phyloP scores from a whole-genome alignment of 2,329 filamentous ascomycete genomes.

The Neofusicoccum umdonicola region DNA sequence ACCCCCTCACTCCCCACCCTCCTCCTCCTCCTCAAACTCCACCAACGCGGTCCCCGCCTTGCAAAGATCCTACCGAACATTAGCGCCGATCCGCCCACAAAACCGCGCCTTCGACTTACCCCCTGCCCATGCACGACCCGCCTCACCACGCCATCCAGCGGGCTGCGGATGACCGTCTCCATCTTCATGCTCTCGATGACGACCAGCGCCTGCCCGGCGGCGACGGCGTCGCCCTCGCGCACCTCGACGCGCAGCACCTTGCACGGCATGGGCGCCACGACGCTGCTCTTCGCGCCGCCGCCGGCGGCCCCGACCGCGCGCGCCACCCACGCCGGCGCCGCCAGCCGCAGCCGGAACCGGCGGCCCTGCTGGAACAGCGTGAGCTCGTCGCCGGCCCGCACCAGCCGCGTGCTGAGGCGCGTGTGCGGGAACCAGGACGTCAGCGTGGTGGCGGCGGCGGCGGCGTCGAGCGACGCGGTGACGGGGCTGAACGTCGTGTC shows the following conservation, averaged over 20 bases:
- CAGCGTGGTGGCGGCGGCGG: slow-evolving; percentile 47
- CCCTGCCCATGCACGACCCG: slow-evolving; percentile 51
- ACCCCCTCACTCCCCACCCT: not conserved
- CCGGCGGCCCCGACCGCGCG: slow-evolving; percentile 66
- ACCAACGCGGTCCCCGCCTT: not conserved
- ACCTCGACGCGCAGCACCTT: slow-evolving; percentile 92
- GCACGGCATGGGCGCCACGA: slow-evolving; percentile 94
- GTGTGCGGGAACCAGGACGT: slow-evolving; percentile 79
- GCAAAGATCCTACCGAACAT: slow-evolving; percentile 27
- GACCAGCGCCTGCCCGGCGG: slow-evolving; percentile 82
- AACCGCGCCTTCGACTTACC: slow-evolving; percentile 27
- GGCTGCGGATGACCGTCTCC: slow-evolving; percentile 55
- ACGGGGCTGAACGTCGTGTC: slow-evolving; percentile 42
- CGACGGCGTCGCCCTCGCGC: slow-evolving; percentile 73
- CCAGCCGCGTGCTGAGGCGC: slow-evolving; percentile 74
- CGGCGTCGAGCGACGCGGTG: slow-evolving; percentile 47
- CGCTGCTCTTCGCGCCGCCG: slow-evolving; percentile 62
- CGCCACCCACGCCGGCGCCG: slow-evolving; percentile 74
- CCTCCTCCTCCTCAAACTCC: not conserved
- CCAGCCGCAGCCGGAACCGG: slow-evolving; percentile 56
- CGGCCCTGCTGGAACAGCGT: slow-evolving; percentile 72
- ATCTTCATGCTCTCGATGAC: slow-evolving; percentile 61
- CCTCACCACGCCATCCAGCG: slow-evolving; percentile 47
- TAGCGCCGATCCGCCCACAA: too few relatives aligned
- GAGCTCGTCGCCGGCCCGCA: slow-evolving; percentile 60